Base-by-base conservation (phyloP, 2,329 filamentous ascomycete genomes). In the Aspergillus melleus region DNA sequence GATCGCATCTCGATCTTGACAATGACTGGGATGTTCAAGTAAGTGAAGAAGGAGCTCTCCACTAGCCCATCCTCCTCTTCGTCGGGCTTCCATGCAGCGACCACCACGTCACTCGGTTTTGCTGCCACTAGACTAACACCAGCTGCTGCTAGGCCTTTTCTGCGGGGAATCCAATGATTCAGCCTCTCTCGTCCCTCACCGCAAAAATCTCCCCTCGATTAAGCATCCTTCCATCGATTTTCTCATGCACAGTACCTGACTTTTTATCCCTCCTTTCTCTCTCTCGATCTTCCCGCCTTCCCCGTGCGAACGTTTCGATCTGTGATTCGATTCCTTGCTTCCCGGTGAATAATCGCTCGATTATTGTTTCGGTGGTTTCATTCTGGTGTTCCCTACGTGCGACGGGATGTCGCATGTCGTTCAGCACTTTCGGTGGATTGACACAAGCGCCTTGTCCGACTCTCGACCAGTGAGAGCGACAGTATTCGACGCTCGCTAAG, bases 1-100 rank as follows among this genome's bases (percentile, higher is more conserved):
- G 20, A 9, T 51, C 30, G 30, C 24, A 8, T 29, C 24, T 51
- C 11, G 16, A 51, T 29, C 49, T 16, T n/a, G 19, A 22, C 19
- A 9, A 47, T 9, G 19, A 19, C 44, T 20, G 22, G 44, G 44
- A 47, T 47, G 19, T n/a, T 42, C 12, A 42, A 42, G 36, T 42
- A 14, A 42, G 36, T 42, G 16, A 16, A n/a, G 16, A 47, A 26
- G 16, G 26, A 16, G 24, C 24, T 54, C 39, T 16, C 36, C 32
- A 24, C n/a, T 22, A 24, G 47, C 39, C 42, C 32, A 11, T 42
- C 53, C 59, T 20, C 30, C 47, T 52, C 42, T 30, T 60, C 58
- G 46, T 70, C 58, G 61, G 70, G 70, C 66, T 69, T 70, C 68
- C 67, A 71, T 69, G 70, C 69, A 72, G 66, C 57, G 49, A 54